Evolutionary conservation across 2,329 filamentous ascomycete species (phyloP), one percentile per base, ranked within the genome.

Genomic region (Pezicula carpinea): DNA sequence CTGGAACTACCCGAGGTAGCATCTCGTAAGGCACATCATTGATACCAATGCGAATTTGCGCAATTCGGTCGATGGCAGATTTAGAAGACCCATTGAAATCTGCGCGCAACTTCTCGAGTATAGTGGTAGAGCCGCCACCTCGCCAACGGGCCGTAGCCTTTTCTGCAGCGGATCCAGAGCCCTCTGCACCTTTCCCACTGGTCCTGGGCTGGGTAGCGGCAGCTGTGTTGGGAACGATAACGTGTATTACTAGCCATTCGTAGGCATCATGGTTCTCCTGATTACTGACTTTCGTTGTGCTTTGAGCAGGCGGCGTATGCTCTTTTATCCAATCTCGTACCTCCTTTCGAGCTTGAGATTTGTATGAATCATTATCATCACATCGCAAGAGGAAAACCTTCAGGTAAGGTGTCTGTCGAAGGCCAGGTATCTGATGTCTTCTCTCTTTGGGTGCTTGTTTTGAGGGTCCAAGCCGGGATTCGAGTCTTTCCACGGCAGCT

Each of bases 341-440:
- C 56, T 88, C 81, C 59, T 87, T 82, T 43, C 90, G 79, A 6
- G 88, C 83, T 11, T 81, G 81, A 2, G 80, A 73, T 67, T 96
- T 97, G 75, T 99, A 99, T 7, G 82, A 82, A 40, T 99, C 95
- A 60, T 90, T 95, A 64, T 99, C 93, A 69, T 97, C 93, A 69
- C 93, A 97, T 61, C 91, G 81, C 44, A 99, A 77, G 2, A 99
- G 72, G 48, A 91, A 85, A 6, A 99, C 72, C 65, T 96, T 97
- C 50, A 99, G 75, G 65, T 99, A 99, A 1, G 95, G 90, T 1
- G 92, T 97, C 52, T 89, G 87, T 33, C 92, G 85, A 47, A 99
- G 71, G 3, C 93, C 95, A 1, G 93, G 93, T 45, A 99, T 97
- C 64, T 99, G 93, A 64, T 99, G 93, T 42, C 93, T 79, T 40